Evolutionary conservation across 164 flowering plant genomes (phyloP), one percentile per base, ranked within the genome.

Genomic region (Piper betle): DNA sequence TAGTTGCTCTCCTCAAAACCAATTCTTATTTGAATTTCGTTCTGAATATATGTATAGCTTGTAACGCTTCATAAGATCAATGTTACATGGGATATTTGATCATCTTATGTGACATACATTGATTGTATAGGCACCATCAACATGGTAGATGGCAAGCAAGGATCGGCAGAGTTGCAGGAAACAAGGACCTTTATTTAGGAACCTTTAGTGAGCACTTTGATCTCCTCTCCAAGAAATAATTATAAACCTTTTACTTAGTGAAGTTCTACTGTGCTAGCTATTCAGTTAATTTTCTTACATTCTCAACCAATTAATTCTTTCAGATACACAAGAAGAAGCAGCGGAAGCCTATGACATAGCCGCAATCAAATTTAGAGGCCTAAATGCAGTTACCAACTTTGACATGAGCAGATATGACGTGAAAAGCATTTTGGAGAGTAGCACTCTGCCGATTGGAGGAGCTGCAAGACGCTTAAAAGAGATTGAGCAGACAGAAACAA

Each of bases 321-420:
- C 54, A 90, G 97, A 94, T 68, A 91, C 97, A 5, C 97, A 91
- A 72, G 97, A 91, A 68, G 98, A 91, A 77, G 98, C 98, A 55
- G 98, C 98, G 2, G 98, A 91, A 69, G 98, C 96, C 10, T 91
- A 91, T 54, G 98, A 91, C 80, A 85, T 91, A 18, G 98, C 98
- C 11, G 97, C 97, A 6, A 91, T 91, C 6, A 91, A 88, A 63
- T 91, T 91, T 76, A 79, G 98, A 0, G 96, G 98, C 19, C 76
- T 88, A 18, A 91, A 80, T 53, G 98, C 98, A 4, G 95, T 91
- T n/a, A 91, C 98, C 0, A 91, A 88, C 74, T 91, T 91, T 19
- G 98, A 91, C 73, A 91, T 88, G 81, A 88, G 70, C 77, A 65
- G 95, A 46, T 91, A 91, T 46, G 91, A 91, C 57, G 96, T 91